Evolutionary conservation across 108 stramenopile genomes (phyloP), one percentile per base, ranked within the genome.

Genomic region (Cyclostephanos invisitatus): DNA sequence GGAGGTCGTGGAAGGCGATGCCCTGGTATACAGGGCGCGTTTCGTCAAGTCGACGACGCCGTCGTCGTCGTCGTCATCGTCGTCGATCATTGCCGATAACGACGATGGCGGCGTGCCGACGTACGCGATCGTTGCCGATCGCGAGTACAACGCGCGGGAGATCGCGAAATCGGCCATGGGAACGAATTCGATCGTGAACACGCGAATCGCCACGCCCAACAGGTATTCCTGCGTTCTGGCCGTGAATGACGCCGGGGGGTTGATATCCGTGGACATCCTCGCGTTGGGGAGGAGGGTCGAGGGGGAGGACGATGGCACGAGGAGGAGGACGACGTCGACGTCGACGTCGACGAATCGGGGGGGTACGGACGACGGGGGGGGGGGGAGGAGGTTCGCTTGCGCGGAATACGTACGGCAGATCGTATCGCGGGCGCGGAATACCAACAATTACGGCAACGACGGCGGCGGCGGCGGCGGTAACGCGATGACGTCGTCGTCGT

Each of bases 141-240:
- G 92, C 15, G 90, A 94, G 67, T 94, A 79, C 79, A 94, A 94
- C 70, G 72, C 78, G 0, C 74, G 75, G 36, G 78, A 78, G 49
- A 91, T 94, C 40, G 92, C 84, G 25, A 88, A 84, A 65, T 88
- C 84, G 15, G 87, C 90, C 32, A 88, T 94, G 90, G 92, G 92
- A n/a, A 83, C 68, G 20, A 85, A 85, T 58, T 86, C 89, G 59
- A 84, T 94, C 0, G 71, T 89, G 17, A 86, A 94, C 79, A 83
- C 91, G 10, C 32, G 81, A 0, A 18, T 84, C 8, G 87, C 88
- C 10, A 87, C 92, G 7, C 92, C 92, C 14, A 91, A 94, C 74
- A 80, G 89, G 63, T 87, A 91, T 47, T 87, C 87, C 17, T 89
- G 89, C 55, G 10, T 94, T 17, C 64, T 94, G 58, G 87, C 87